These are phyloP conservation scores for Lathyrus oleraceus DNA, from an alignment of 306 rosid genomes.

Conservation along the genomic window DNA sequence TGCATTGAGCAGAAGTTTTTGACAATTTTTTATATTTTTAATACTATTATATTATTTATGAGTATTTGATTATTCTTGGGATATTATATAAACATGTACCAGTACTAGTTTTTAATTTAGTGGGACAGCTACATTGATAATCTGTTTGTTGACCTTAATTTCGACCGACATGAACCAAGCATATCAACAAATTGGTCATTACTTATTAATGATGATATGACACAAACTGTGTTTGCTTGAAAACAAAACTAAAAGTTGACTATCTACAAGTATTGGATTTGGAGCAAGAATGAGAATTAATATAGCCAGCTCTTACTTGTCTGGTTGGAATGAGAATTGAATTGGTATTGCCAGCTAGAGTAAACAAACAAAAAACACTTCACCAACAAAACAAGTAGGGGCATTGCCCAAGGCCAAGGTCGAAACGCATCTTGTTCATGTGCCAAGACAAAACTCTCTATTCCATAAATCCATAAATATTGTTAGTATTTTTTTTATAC, in stretches of 20 bases:
- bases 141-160: slow-evolving; percentile 24
- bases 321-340: neutral
- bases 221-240: slow-evolving; percentile 9
- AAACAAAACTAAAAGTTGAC: slow-evolving; percentile 17
- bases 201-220: neutral
- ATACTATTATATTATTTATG: neutral
- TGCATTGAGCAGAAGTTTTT: neutral
- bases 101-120: neutral
- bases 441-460: no score
- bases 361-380: neutral
- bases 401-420: slow-evolving; percentile 5
- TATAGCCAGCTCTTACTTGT: neutral
- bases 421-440: neutral
- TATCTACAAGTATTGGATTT: neutral
- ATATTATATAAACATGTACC: neutral
- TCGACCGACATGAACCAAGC: slow-evolving; percentile 41
- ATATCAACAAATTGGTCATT: slow-evolving; percentile 30
- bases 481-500: no score
- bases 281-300: neutral
- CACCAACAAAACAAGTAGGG: neutral
- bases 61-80: no score
- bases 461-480: no score
- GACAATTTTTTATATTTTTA: neutral
- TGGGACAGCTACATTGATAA: slow-evolving; percentile 23
- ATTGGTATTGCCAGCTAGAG: neutral